Evolutionary conservation across 257 asterid genomes (phyloP), one percentile per base, ranked within the genome.

Genomic region (Anisodus acutangulus): DNA sequence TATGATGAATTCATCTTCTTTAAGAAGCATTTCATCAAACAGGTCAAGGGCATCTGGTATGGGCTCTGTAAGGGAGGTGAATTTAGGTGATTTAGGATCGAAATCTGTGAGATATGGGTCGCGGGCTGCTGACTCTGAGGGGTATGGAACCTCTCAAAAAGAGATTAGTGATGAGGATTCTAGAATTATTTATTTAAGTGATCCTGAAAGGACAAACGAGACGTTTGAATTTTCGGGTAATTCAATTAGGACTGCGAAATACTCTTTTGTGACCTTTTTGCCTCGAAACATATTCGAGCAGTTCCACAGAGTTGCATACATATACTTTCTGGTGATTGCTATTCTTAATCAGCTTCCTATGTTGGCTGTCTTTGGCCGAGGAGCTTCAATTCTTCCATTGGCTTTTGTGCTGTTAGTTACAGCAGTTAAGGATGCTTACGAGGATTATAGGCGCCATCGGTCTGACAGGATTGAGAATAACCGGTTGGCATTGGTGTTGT

Each of bases 341-440:
- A 84, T 95, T 82, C 97, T 97, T 88, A 97, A 97, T 85, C 99
- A 97, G 92, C 91, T 97, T 58, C 99, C 99, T 26, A 98, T 93
- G 91, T 89, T 97, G 84, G 99, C 99, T 85, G 99, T 97, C 37
- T 97, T 97, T n/a, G 99, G 99, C 41, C 91, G 99, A 41, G 92
- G 78, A 60, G 98, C 95, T 93, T 97, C 99, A 1, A 80, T 95
- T 84, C 9, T 95, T 85, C 99, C 99, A 0, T 87, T 97, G 85
- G 97, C 98, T 43, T 81, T 93, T 85, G 99, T 97, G 66, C 89
- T 97, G 72, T 86, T 92, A 12, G 99, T 97, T 68, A 93, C 98
- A n/a, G 98, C 99, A 8, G 87, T 97, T 69, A 97, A 97, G 91
- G 98, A 93, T 85, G 98, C 91, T 6, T 97, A 93, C 17, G 99